A percentile compares a stretch with the other conserved stretches of the same genome.
These are phyloP conservation scores for Serendipita sp. DNA, from an alignment of 768 basidiomycete species.

Conservation along the genomic window DNA sequence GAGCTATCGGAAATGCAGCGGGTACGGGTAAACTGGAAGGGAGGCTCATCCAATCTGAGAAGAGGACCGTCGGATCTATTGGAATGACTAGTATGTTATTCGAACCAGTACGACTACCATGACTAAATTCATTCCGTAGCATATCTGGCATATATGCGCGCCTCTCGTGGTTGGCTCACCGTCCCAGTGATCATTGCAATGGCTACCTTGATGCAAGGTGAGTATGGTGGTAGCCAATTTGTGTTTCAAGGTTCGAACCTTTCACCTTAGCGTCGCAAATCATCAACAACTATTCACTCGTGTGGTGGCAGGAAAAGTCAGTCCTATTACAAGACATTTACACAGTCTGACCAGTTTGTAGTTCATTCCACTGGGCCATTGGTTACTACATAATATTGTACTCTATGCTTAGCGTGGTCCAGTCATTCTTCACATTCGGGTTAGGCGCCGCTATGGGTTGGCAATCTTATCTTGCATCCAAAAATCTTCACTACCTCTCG, in stretches of 20 bases:
- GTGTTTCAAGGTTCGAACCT: background rate
- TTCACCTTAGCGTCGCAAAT: constrained; percentile 24
- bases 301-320: constrained; percentile 56
- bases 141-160: constrained; percentile 41
- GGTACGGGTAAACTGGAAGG: constrained; percentile 53
- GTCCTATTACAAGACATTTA: constrained; percentile 12
- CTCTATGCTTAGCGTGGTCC: constrained; percentile 41
- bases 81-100: constrained; percentile 27
- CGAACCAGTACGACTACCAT: background rate
- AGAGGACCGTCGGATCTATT: constrained; percentile 48
- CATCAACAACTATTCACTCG: constrained; percentile 48
- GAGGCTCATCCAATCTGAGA: constrained; percentile 48
- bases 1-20: constrained; percentile 21
- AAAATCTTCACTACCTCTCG: constrained; percentile 43
- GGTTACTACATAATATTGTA: constrained; percentile 53
- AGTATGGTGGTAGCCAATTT: background rate
- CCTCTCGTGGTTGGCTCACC: constrained; percentile 36
- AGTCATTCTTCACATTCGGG: constrained; percentile 41
- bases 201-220: constrained; percentile 41
- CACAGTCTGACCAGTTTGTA: constrained; percentile 13
- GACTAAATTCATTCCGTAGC: constrained; percentile 23
- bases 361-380: constrained; percentile 31
- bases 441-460: constrained; percentile 39
- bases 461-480: constrained; percentile 43
- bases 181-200: constrained; percentile 35